phyloP scores from a whole-genome alignment of 1,284 basidiomycete species.

The Phylloboletellus chloephorus region DNA sequence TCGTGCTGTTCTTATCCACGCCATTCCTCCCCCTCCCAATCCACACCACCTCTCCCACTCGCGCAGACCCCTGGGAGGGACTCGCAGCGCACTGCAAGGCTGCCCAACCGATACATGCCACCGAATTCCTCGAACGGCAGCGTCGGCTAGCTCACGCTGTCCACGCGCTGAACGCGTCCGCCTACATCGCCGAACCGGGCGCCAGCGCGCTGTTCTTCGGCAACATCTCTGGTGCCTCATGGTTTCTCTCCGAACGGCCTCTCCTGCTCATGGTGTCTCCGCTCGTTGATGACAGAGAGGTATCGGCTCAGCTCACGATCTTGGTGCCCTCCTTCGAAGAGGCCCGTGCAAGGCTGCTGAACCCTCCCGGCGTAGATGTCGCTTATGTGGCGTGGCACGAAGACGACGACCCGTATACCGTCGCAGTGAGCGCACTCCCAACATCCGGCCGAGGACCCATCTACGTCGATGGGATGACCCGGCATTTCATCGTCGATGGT shows the following conservation, averaged over 20 bases:
- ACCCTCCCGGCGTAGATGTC: constrained; percentile 44
- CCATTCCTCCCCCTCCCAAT: constrained; percentile 1
- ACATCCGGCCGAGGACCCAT: constrained; percentile 35
- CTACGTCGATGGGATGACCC: constrained; percentile 56
- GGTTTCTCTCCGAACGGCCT: constrained; percentile 75
- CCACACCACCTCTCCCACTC: not conserved
- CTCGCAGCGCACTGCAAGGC: constrained; percentile 48
- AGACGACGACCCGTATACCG: constrained; percentile 61
- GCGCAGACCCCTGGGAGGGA: constrained; percentile 31
- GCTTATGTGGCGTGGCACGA: constrained; percentile 71
- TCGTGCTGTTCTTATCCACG: constrained; percentile 7
- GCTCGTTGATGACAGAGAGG: constrained; percentile 23
- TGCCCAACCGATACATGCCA: constrained; percentile 42
- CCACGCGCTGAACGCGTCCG: constrained; percentile 45
- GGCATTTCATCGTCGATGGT: constrained; percentile 61
- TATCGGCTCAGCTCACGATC: constrained; percentile 47
- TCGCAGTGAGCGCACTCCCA: constrained; percentile 45
- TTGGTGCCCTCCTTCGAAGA: constrained; percentile 77
- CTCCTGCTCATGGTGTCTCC: constrained; percentile 65
- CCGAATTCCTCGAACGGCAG: constrained; percentile 52
- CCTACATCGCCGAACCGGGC: constrained; percentile 73
- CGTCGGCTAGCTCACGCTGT: constrained; percentile 47
- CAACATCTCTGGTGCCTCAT: constrained; percentile 58
- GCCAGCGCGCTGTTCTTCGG: constrained; percentile 66
- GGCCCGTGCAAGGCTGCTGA: constrained; percentile 58